These are phyloP conservation scores for Amanita pseudoporphyria DNA, from an alignment of 768 basidiomycete species.

Conservation along the genomic window DNA sequence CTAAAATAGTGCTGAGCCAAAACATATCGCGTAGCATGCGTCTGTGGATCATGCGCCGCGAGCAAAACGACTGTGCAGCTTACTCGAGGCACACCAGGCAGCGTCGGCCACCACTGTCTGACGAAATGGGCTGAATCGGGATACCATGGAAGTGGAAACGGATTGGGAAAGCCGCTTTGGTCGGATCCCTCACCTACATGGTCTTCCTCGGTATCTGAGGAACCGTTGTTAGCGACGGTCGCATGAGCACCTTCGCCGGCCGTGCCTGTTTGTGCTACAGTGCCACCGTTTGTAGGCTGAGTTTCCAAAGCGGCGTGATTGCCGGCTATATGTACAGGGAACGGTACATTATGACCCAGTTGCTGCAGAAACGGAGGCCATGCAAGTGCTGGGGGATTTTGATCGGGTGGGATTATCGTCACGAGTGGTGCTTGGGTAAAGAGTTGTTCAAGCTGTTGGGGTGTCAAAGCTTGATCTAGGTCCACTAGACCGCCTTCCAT, in stretches of 20 bases:
- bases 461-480: slow-evolving; percentile 4
- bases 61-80: slow-evolving; percentile 68
- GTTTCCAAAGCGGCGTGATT: not conserved
- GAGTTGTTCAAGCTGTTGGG: slow-evolving; percentile 3
- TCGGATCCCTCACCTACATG: not conserved
- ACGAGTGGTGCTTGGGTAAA: slow-evolving; percentile 3
- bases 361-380: not conserved
- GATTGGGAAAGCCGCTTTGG: slow-evolving; percentile 31
- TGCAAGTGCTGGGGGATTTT: not conserved
- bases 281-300: not conserved
- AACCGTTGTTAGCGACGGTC: not conserved
- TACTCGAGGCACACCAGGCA: slow-evolving; percentile 51
- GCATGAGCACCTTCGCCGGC: not conserved
- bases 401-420: not conserved
- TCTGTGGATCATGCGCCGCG: slow-evolving; percentile 49
- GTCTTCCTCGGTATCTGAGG: not conserved
- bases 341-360: not conserved
- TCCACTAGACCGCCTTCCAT: slow-evolving; percentile 1
- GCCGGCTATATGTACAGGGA: not conserved
- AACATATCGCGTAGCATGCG: slow-evolving; percentile 51
- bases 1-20: slow-evolving; percentile 71
- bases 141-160: slow-evolving; percentile 62
- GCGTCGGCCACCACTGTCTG: slow-evolving; percentile 72
- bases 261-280: not conserved
- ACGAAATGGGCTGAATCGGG: slow-evolving; percentile 72